These are phyloP conservation scores for Pezicula carpinea DNA, from an alignment of 2,329 filamentous ascomycete genomes.

Conservation along the genomic window DNA sequence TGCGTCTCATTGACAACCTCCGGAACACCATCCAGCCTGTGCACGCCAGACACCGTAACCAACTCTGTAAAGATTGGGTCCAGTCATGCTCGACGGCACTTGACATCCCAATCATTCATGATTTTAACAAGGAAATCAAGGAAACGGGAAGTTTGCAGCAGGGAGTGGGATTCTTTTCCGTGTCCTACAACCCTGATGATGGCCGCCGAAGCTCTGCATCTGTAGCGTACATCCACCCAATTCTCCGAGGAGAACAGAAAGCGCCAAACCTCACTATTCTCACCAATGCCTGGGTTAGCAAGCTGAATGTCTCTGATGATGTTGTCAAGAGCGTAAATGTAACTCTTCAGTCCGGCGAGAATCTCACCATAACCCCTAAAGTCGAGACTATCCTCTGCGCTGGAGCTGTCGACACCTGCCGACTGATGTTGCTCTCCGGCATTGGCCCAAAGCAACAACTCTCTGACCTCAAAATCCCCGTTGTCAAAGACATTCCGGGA, in stretches of 20 bases:
- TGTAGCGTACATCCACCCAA: conserved; percentile 90
- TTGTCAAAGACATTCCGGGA: conserved; percentile 27
- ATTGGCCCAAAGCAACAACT: conserved; percentile 30
- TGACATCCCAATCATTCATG: conserved; percentile 73
- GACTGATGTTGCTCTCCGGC: conserved; percentile 35
- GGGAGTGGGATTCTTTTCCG: conserved; percentile 84
- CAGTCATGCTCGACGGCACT: conserved; percentile 73
- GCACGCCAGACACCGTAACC: conserved; percentile 78
- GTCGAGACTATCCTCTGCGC: conserved; percentile 59
- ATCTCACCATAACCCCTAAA: conserved; percentile 56
- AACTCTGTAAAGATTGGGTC: conserved; percentile 89
- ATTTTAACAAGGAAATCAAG: conserved; percentile 84
- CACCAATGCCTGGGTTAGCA: conserved; percentile 83
- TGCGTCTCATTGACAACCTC: conserved; percentile 74
- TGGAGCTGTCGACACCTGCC: conserved; percentile 33
- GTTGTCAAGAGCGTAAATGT: conserved; percentile 71
- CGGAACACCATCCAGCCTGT: conserved; percentile 89
- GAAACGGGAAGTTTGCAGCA: conserved; percentile 66
- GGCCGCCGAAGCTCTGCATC: conserved; percentile 80
- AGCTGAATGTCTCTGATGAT: conserved; percentile 66
- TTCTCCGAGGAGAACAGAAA: conserved; percentile 77
- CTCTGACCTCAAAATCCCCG: conserved; percentile 25
- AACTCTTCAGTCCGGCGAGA: conserved; percentile 49
- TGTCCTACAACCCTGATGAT: conserved; percentile 87
- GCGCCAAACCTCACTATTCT: conserved; percentile 80